Evolutionary conservation across 305 asterid species (phyloP).

Genomic region (Withania somnifera): DNA sequence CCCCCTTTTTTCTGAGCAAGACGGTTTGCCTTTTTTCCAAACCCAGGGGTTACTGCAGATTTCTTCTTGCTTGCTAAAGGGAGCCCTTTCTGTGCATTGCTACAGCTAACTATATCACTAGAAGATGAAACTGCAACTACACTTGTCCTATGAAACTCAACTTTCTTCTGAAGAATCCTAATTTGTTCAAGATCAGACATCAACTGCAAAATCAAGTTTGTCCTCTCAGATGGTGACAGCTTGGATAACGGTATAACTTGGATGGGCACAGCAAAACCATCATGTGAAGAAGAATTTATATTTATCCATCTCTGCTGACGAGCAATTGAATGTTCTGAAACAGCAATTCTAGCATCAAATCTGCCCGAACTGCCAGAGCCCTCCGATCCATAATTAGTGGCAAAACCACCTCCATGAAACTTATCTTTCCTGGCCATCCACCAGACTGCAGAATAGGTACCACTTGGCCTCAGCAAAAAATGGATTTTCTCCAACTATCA

Average conservation of each 20-base stretch:
- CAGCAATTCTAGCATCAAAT: slow-evolving; percentile 17
- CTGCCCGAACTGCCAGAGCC: slow-evolving; percentile 63
- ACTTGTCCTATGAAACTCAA: slow-evolving; percentile 35
- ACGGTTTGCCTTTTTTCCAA: slow-evolving; percentile 21
- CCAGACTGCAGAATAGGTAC: not conserved
- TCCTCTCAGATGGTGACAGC: slow-evolving; percentile 48
- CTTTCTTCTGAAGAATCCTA: slow-evolving; percentile 39
- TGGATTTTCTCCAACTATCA: not conserved
- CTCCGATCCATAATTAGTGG: slow-evolving; percentile 51
- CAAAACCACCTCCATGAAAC: slow-evolving; percentile 38
- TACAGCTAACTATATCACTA: slow-evolving; percentile 38
- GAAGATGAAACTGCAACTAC: slow-evolving; percentile 36
- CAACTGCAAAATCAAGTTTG: slow-evolving; percentile 37
- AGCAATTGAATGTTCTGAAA: slow-evolving; percentile 31
- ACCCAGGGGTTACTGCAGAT: slow-evolving; percentile 20
- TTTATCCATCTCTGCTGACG: slow-evolving; percentile 65
- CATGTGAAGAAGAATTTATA: slow-evolving; percentile 55
- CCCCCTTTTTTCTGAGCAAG: slow-evolving; percentile 26
- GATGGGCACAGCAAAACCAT: slow-evolving; percentile 63
- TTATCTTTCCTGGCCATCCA: slow-evolving; percentile 53
- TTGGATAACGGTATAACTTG: slow-evolving; percentile 48
- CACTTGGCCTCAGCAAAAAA: not conserved
- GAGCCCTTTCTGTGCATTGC: slow-evolving; percentile 27
- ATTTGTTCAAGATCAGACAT: slow-evolving; percentile 66
- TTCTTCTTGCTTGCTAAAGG: slow-evolving; percentile 30